phyloP scores from a whole-genome alignment of 1,139 yeast species.

The Saccharomyces hybrid region DNA sequence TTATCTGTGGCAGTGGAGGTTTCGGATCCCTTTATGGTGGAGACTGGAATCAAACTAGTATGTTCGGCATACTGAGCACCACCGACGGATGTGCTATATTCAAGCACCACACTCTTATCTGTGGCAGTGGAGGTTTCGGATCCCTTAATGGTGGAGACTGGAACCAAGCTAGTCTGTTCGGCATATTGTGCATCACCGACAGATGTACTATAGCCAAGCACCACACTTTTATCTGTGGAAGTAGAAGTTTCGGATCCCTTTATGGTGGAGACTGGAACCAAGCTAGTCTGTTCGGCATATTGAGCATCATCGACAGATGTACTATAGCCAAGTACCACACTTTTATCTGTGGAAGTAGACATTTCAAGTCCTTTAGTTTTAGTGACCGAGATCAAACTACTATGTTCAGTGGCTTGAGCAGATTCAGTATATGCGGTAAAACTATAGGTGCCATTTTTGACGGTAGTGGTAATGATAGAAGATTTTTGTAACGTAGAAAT shows the following conservation, averaged over 20 bases:
- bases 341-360: not conserved
- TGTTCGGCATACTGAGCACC: too few relatives aligned
- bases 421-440: conserved; percentile 8
- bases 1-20: too few relatives aligned
- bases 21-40: too few relatives aligned
- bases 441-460: not conserved
- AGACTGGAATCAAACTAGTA: too few relatives aligned
- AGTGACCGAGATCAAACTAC: conserved; percentile 11
- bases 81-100: too few relatives aligned
- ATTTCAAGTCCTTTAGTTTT: not conserved
- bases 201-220: not conserved
- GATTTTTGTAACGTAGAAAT: conserved; percentile 7
- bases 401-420: conserved; percentile 11
- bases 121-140: too few relatives aligned
- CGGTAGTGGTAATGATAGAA: not conserved
- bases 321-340: not conserved
- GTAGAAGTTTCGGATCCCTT: not conserved
- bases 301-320: conserved; percentile 10
- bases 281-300: conserved; percentile 12
- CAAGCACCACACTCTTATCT: too few relatives aligned
- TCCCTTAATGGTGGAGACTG: conserved; percentile 5
- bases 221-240: not conserved
- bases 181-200: conserved; percentile 12
- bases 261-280: conserved; percentile 8
- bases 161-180: conserved; percentile 12